Base-by-base conservation (phyloP, 2,329 filamentous ascomycete species). In the Calonectria montana region DNA sequence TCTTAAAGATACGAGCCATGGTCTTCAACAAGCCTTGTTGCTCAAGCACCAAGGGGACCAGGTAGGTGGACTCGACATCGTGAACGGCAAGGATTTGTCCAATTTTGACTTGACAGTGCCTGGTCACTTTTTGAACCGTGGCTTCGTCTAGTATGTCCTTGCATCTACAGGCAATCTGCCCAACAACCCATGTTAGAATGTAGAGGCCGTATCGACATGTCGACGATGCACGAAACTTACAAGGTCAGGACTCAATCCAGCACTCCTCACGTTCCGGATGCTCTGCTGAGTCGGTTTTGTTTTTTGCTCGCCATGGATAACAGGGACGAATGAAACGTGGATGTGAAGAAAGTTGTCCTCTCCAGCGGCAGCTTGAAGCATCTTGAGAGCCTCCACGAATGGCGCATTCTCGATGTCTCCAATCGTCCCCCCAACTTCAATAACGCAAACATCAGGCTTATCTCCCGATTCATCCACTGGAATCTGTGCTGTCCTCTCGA, bases 271-370 rank as follows among this genome's bases (percentile, higher is more conserved):
- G 78, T 94, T 91, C 81, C 93, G 93, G 79, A 98, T 95, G 29
- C 96, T 94, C 79, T 94, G 91, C 83, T 99, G 97, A 0, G 97
- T 99, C 0, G 97, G 97, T 86, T 98, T 98, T 12, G 96, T 98
- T 90, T 98, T 98, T 84, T 97, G 92, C 87, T 98, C 89, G 48
- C 89, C 89, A 70, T 89, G 76, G 31, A 78, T 79, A 67, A 96
- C 89, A 1, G 96, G 97, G 39, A 98, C 93, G 78, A 96, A 94
- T 5, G 94, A 95, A 73, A 98, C 96, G 84, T 95, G 93, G 76
- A 98, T 97, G 82, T 95, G 93, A 81, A 96, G 86, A 83, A 98
- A 97, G 85, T 97, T 96, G 81, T 91, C 89, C 80, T 91, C 91
- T 77, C 94, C 94, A 27, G 90, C 91, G 74, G 92, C 89, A 76